These are phyloP conservation scores for Alternaria angustiovoidea DNA, from an alignment of 2,329 filamentous ascomycete genomes.

Conservation along the genomic window DNA sequence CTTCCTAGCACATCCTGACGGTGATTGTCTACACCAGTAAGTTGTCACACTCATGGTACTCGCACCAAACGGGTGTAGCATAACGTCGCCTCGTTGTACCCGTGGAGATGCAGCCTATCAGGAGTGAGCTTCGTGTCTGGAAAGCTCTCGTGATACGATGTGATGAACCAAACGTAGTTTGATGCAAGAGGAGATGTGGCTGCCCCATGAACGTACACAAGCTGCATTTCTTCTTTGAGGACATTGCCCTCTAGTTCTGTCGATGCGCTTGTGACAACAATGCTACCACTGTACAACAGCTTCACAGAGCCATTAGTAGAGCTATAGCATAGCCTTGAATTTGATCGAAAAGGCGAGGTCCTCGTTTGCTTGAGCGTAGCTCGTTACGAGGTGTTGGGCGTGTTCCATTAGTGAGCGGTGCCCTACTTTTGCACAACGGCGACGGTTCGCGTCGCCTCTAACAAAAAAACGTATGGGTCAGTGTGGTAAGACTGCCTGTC, in stretches of 20 bases:
- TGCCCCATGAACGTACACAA: background rate
- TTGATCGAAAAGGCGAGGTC: background rate
- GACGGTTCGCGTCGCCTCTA: background rate
- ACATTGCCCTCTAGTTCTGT: background rate
- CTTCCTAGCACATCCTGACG: background rate
- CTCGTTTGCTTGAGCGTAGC: background rate
- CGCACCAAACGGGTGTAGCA: constrained; percentile 14
- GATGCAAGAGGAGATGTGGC: background rate
- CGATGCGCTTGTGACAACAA: background rate
- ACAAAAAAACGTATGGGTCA: background rate
- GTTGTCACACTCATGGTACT: constrained; percentile 1
- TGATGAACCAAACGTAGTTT: background rate
- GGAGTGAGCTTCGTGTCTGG: background rate
- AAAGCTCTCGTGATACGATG: background rate
- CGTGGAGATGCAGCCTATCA: background rate
- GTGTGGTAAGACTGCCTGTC: background rate
- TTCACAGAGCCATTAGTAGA: background rate
- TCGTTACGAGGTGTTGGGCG: background rate
- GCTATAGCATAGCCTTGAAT: background rate
- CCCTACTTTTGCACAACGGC: too few species aligned
- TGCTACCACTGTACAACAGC: background rate
- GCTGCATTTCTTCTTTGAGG: background rate
- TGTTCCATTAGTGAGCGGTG: background rate
- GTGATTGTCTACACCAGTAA: background rate
- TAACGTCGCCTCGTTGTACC: constrained; percentile 3